A percentile compares a stretch with the other conserved stretches of the same genome.
These are phyloP conservation scores for Arabidopsis hybrid DNA, from an alignment of 441 rosid genomes.

Conservation along the genomic window DNA sequence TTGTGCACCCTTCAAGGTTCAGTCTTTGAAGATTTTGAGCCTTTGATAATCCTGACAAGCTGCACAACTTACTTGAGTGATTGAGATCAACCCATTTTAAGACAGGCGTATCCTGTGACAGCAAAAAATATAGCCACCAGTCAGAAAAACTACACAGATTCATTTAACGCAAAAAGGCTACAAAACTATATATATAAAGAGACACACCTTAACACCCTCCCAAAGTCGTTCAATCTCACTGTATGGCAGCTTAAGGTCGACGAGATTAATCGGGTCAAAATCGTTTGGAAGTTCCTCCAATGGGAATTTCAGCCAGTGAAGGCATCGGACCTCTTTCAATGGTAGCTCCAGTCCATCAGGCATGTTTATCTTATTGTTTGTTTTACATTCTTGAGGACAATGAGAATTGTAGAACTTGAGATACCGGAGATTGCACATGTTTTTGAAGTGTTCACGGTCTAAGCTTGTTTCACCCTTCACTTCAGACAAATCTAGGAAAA, in stretches of 20 bases:
- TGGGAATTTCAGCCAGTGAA: constrained; percentile 5
- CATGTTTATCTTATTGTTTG: not conserved
- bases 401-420: not conserved
- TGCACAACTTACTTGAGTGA: not conserved
- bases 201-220: constrained; percentile 10
- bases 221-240: constrained; percentile 8
- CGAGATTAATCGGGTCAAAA: constrained; percentile 10
- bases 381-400: not conserved
- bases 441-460: not conserved
- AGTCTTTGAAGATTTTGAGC: not conserved
- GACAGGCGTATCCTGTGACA: not conserved
- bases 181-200: not conserved
- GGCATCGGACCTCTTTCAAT: constrained; percentile 3
- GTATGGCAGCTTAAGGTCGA: constrained; percentile 20
- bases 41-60: not conserved
- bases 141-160: not conserved
- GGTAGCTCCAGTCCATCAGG: not conserved
- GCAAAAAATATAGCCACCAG: not conserved
- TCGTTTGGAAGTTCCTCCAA: constrained; percentile 11
- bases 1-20: constrained; percentile 22
- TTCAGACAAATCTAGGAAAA: not conserved
- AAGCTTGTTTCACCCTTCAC: not conserved
- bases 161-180: not conserved
- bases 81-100: not conserved
- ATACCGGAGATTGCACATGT: constrained; percentile 1